Percentiles rank a stretch among this genome's conserved stretches.
Evolutionary conservation across 805 yeast species (phyloP).

Genomic region (Clavispora santaluciae): DNA sequence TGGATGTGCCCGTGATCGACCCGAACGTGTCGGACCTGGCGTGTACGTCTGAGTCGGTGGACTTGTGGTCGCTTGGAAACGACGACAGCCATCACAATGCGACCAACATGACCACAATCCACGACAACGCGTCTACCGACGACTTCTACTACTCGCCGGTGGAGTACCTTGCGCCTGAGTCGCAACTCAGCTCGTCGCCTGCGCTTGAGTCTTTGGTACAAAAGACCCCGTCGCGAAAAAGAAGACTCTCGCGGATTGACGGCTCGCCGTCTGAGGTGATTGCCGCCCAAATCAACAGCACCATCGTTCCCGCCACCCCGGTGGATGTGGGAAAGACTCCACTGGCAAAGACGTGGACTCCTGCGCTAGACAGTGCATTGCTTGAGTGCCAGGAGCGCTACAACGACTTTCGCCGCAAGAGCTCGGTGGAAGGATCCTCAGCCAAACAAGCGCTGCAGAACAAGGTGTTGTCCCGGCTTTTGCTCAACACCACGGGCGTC

Average conservation of each 20-base stretch:
- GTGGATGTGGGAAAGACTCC: not conserved
- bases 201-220: not conserved
- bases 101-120: conserved; percentile 21
- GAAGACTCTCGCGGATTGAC: conserved; percentile 6
- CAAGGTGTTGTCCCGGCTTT: conserved; percentile 37
- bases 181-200: conserved; percentile 1
- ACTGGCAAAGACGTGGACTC: conserved; percentile 27
- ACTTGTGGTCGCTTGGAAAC: conserved; percentile 29
- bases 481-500: conserved; percentile 31
- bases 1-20: no score
- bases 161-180: conserved; percentile 15
- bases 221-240: conserved; percentile 2
- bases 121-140: conserved; percentile 18
- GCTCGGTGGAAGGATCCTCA: conserved; percentile 17
- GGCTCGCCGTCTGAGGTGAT: conserved; percentile 33
- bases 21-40: conserved; percentile 9
- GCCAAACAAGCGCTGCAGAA: conserved; percentile 33
- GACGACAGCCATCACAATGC: conserved; percentile 14
- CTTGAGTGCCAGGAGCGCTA: conserved; percentile 33
- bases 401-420: conserved; percentile 25
- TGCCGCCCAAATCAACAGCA: conserved; percentile 30
- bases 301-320: not conserved
- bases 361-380: conserved; percentile 31
- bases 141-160: conserved; percentile 31
- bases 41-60: conserved; percentile 15